These are phyloP conservation scores for Hyaloscypha bicolor DNA, from an alignment of 495 filamentous ascomycete genomes.

Conservation along the genomic window DNA sequence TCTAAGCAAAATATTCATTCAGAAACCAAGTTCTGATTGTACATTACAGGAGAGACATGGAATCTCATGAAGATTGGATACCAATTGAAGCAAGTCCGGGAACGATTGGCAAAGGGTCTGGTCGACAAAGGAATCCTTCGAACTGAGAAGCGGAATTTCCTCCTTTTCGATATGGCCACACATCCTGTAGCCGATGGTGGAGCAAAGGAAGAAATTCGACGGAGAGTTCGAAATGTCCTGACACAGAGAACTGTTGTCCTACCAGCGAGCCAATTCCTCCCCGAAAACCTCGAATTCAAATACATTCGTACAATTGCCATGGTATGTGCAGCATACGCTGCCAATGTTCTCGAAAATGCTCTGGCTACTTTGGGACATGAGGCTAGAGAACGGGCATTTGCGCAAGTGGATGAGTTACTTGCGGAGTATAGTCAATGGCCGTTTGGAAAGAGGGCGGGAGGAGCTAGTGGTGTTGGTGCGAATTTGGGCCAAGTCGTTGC, in stretches of 20 bases:
- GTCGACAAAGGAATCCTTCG: constrained; percentile 98
- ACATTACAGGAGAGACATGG: constrained; percentile 86
- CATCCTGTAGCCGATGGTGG: constrained; percentile 97
- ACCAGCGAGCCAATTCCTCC: constrained; percentile 78
- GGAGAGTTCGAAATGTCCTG: constrained; percentile 87
- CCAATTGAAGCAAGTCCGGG: constrained; percentile 98
- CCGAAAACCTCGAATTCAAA: constrained; percentile 90
- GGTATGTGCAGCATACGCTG: constrained; percentile 97
- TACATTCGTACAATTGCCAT: constrained; percentile 90
- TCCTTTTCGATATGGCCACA: constrained; percentile 99
- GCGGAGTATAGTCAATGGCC: constrained; percentile 97
- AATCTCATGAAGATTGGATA: constrained; percentile 99
- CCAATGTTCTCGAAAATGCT: constrained; percentile 98
- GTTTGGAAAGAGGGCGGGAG: constrained; percentile 78
- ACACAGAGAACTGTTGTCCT: constrained; percentile 94
- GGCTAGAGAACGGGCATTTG: constrained; percentile 88
- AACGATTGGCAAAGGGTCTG: constrained; percentile 95
- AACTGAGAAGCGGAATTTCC: constrained; percentile 98
- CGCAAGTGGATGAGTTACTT: constrained; percentile 93
- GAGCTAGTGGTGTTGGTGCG: constrained; percentile 80
- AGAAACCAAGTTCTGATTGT: constrained; percentile 10
- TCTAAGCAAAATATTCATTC: neutral
- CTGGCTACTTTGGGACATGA: constrained; percentile 91
- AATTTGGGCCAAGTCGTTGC: constrained; percentile 87
- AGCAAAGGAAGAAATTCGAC: constrained; percentile 95